Base-by-base conservation (phyloP, 2,329 filamentous ascomycete species). In the Fusarium tuaranense region DNA sequence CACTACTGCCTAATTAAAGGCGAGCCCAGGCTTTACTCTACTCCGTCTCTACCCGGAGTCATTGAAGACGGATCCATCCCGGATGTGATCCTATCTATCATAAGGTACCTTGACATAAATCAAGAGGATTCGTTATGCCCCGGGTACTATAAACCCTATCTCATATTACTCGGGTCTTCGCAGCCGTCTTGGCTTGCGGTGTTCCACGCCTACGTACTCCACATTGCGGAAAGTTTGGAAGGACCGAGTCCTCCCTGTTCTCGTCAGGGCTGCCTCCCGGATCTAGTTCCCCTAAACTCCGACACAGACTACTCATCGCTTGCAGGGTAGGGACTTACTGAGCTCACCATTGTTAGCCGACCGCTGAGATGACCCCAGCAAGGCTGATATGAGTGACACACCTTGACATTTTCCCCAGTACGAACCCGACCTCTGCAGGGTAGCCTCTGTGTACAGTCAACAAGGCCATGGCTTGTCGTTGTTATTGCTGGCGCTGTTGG, bases 121-220 rank as follows among this genome's bases (percentile, higher is more conserved):
- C 63, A 62, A 20, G 67, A 74, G 80, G 85, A 94, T 2, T 91
- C 92, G 0, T 87, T 88, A 53, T 87, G 92, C 0, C 83, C 94
- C 20, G 89, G 88, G 63, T 93, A 87, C 94, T 93, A 80, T 94
- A 92, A 92, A 88, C 88, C 10, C 48, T 57, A 8, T 73, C 65
- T 0, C 59, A 74, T 5, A 51, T 61, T 8, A 63, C 65, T 6
- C 39, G 61, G 1, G 68, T 63, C 18, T n/a, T 71, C 2, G 48
- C 64, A 7, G 68, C 69, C 2, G 65, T 71, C 4, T n/a, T 69
- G 4, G 62, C 65, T 3, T 89, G 87, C 68, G 88, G 89, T 7
- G 86, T 91, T 20, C 75, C 91, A 2, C 86, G 86, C 16, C 84
- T 90, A 78, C 83, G 87, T n/a, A 34, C 32, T 34, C 32, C 32